Base-by-base conservation (phyloP, 306 rosid genomes). In the Cicer cuneatum region DNA sequence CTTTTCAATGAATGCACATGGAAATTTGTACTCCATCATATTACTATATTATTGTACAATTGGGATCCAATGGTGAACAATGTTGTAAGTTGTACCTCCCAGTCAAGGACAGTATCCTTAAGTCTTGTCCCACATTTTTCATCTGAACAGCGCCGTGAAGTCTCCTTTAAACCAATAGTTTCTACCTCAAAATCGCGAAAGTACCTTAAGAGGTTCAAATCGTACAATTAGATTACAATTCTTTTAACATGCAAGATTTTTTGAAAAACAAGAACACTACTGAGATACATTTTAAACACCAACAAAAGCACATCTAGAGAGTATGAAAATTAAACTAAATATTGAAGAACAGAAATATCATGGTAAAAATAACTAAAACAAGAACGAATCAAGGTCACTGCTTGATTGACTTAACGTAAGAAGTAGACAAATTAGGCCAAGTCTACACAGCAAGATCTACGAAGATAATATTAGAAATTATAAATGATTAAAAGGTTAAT, bases 61-160 rank as follows among this genome's bases (percentile, higher is more conserved):
- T 58, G 43, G 66, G 66, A 59, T 11, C 43, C n/a, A 59, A 59
- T 59, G 66, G 19, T 33, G 61, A 74, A 68, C 56, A 83, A 42
- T 46, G 10, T 40, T 21, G 29, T 88, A 42, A 38, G 10, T 40
- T 21, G 29, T 88, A 94, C 97, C 96, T 94, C 99, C 99, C 99
- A 94, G 83, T 94, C 99, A 72, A 94, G 99, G 83, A 94, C 99
- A 6, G 97, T 91, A 81, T 94, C 99, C 89, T 83, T 91, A 62
- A 94, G 90, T 82, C 74, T 88, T 60, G 83, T 78, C 21, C 96
- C 93, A 76, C 99, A 94, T 73, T 85, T 81, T 73, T 67, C 57
- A 69, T 83, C 87, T 38, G 92, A 83, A 80, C 99, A 94, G 67
- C 93, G 88, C 66, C 99, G 73, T 13, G 95, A 86, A 57, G 99